These are phyloP conservation scores for Aspergillus indologenus DNA, from an alignment of 495 filamentous ascomycete species.

Conservation along the genomic window DNA sequence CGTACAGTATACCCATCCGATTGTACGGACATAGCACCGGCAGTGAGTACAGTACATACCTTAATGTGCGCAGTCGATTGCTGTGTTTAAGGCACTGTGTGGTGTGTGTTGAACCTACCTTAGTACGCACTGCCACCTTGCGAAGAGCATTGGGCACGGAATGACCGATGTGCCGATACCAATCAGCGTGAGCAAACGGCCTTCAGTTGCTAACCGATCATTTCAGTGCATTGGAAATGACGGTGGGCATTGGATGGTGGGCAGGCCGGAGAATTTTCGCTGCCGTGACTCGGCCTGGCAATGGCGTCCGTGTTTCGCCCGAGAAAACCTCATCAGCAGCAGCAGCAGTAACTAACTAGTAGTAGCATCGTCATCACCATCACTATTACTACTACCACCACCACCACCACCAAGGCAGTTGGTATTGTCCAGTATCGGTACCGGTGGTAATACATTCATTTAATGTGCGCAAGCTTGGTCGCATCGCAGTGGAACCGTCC, in stretches of 20 bases:
- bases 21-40: too few relatives aligned
- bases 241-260: background rate
- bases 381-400: too few relatives aligned
- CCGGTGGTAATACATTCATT: background rate
- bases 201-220: background rate
- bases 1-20: too few relatives aligned
- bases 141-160: background rate
- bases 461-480: background rate
- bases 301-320: constrained; percentile 4
- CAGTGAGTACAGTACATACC: too few relatives aligned
- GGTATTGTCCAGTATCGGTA: background rate
- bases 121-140: background rate
- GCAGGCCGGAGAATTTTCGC: constrained; percentile 3
- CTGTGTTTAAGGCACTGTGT: too few relatives aligned
- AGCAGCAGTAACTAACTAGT: background rate
- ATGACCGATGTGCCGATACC: background rate
- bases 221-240: background rate
- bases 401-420: background rate
- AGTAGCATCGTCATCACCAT: too few relatives aligned
- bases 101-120: too few relatives aligned
- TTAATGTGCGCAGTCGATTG: too few relatives aligned
- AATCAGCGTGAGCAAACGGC: background rate
- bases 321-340: background rate
- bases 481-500: constrained; percentile 3
- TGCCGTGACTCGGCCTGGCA: background rate